Evolutionary conservation across 1,284 basidiomycete genomes (phyloP).

Genomic region (Rhodotorula sp.): DNA sequence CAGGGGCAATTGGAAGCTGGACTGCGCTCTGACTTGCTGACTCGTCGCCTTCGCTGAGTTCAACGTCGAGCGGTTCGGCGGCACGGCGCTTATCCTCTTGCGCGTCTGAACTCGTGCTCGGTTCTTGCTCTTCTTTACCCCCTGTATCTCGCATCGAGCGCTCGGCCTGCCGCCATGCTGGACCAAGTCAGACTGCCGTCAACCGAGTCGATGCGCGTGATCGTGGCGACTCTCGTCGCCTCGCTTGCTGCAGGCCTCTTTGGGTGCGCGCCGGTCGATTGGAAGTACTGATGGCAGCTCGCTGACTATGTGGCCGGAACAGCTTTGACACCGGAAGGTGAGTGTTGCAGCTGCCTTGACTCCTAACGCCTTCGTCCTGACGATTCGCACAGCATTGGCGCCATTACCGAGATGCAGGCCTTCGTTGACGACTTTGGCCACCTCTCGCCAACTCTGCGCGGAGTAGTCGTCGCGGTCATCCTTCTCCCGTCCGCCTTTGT

Average conservation of each 20-base stretch:
- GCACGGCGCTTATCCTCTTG: no score
- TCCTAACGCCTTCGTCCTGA: not conserved
- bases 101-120: no score
- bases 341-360: not conserved
- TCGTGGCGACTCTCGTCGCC: not conserved
- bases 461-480: conserved; percentile 53
- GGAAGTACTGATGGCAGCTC: not conserved
- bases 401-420: conserved; percentile 57
- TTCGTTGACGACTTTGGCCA: conserved; percentile 53
- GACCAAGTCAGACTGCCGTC: not conserved
- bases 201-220: not conserved
- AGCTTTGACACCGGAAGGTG: conserved; percentile 49
- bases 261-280: not conserved
- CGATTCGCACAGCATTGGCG: conserved; percentile 49
- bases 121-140: no score
- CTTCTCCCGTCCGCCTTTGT: conserved; percentile 57
- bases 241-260: conserved; percentile 7
- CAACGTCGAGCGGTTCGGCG: no score
- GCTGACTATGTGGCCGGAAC: not conserved
- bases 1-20: no score
- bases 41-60: no score
- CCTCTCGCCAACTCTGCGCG: conserved; percentile 50
- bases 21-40: no score
- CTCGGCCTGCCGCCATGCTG: no score
- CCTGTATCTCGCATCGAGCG: no score